phyloP scores from a whole-genome alignment of 495 filamentous ascomycete species.

The Penicillium steckii region DNA sequence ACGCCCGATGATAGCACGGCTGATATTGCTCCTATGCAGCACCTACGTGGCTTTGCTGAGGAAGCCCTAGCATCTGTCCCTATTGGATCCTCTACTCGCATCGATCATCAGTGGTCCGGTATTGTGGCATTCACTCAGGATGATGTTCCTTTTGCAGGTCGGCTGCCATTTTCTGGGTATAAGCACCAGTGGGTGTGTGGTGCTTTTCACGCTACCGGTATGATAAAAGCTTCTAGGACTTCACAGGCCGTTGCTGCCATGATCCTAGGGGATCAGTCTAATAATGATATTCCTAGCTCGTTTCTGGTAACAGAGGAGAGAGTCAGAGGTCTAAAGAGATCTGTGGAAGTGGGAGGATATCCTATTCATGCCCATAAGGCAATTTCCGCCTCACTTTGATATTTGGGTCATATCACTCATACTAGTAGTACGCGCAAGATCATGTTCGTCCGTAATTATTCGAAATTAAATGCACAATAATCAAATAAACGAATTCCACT shows the following conservation, averaged over 20 bases:
- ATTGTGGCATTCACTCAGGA: neutral
- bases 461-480: too few relatives aligned
- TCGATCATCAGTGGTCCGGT: neutral
- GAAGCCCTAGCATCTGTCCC: neutral
- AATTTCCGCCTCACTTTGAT: too few relatives aligned
- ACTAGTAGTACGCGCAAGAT: too few relatives aligned
- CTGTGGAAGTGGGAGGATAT: neutral
- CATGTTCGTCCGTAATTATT: too few relatives aligned
- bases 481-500: too few relatives aligned
- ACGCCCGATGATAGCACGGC: neutral
- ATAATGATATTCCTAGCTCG: neutral
- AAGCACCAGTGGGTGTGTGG: conserved; percentile 1
- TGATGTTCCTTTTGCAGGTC: neutral
- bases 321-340: neutral
- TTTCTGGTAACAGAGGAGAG: neutral
- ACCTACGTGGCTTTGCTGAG: neutral
- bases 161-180: neutral
- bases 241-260: neutral
- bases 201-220: neutral
- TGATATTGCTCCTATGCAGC: neutral
- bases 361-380: neutral
- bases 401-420: too few relatives aligned
- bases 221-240: neutral
- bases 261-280: neutral
- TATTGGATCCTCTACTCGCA: neutral